These are phyloP conservation scores for Leccinum subtestaceum DNA, from an alignment of 768 basidiomycete genomes.

Conservation along the genomic window DNA sequence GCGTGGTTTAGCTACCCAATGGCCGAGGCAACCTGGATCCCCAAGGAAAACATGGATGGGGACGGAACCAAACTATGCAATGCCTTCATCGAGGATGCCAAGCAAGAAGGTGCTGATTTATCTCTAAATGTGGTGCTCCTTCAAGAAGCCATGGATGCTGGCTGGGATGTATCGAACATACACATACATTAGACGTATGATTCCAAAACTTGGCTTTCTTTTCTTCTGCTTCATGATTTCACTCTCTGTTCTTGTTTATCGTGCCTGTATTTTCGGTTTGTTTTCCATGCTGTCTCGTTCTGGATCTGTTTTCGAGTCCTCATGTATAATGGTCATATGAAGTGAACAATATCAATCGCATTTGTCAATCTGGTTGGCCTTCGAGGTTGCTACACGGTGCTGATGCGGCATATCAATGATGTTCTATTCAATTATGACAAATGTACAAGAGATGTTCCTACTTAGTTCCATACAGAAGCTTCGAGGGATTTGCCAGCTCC, in stretches of 20 bases:
- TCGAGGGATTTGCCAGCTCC: too few relatives aligned
- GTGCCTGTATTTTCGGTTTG: neutral
- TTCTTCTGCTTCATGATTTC: too few relatives aligned
- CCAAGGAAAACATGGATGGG: conserved; percentile 26
- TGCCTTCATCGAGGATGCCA: conserved; percentile 18
- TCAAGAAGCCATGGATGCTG: conserved; percentile 21
- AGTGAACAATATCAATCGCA: neutral
- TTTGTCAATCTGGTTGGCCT: neutral
- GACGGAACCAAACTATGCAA: conserved; percentile 15
- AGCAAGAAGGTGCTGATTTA: conserved; percentile 19
- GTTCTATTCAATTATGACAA: too few relatives aligned
- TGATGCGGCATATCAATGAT: too few relatives aligned
- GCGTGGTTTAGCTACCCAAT: conserved; percentile 24
- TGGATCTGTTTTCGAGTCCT: neutral
- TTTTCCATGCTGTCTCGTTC: neutral
- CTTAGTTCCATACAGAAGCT: too few relatives aligned
- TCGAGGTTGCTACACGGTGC: too few relatives aligned
- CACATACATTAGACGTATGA: too few relatives aligned
- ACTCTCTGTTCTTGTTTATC: too few relatives aligned
- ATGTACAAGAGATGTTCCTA: too few relatives aligned
- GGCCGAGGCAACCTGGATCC: conserved; percentile 29
- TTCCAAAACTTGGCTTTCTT: neutral
- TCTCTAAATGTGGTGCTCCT: conserved; percentile 17
- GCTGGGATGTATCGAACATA: conserved; percentile 8
- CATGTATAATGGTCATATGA: neutral